Conservation (phyloP, 495 filamentous ascomycete genomes). For the Rostrohypoxylon terebratum region DNA sequence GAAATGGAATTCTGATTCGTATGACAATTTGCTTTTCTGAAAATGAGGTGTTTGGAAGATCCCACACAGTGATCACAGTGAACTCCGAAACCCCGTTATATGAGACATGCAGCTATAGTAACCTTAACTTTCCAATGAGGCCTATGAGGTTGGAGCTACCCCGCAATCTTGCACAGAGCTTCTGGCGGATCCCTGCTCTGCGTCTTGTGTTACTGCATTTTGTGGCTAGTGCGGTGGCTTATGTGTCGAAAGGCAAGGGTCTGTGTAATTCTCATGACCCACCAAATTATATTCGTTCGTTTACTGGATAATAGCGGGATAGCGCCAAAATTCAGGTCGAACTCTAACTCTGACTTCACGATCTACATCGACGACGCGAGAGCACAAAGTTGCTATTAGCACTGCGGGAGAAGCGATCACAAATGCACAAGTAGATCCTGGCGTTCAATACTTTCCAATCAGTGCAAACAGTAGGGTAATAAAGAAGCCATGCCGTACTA, state of each 20-base stretch:
- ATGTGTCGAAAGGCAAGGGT: too few relatives aligned
- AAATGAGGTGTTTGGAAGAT: neutral
- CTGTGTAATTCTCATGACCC: neutral
- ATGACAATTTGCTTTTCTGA: neutral
- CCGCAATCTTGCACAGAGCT: slow-evolving; percentile 34
- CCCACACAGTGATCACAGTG: neutral
- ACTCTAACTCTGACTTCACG: slow-evolving; percentile 19
- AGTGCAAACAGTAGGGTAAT: neutral
- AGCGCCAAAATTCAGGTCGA: slow-evolving; percentile 30
- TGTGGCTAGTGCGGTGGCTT: too few relatives aligned
- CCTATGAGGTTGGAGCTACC: slow-evolving; percentile 28
- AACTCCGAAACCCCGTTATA: neutral
- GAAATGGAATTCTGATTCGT: neutral
- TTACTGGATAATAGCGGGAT: slow-evolving; percentile 16
- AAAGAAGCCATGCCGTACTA: slow-evolving; percentile 62
- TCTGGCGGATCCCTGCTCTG: slow-evolving; percentile 4
- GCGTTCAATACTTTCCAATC: neutral
- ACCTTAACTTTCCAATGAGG: slow-evolving; percentile 12
- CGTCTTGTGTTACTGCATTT: too few relatives aligned
- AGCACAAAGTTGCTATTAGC: neutral
- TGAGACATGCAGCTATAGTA: neutral
- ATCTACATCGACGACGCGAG: slow-evolving; percentile 23
- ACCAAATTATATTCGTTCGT: slow-evolving; percentile 30
- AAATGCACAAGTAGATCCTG: neutral
- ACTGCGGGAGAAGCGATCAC: neutral